Evolutionary conservation across 116 monocot species (phyloP).

Genomic region (Iris pallida): DNA sequence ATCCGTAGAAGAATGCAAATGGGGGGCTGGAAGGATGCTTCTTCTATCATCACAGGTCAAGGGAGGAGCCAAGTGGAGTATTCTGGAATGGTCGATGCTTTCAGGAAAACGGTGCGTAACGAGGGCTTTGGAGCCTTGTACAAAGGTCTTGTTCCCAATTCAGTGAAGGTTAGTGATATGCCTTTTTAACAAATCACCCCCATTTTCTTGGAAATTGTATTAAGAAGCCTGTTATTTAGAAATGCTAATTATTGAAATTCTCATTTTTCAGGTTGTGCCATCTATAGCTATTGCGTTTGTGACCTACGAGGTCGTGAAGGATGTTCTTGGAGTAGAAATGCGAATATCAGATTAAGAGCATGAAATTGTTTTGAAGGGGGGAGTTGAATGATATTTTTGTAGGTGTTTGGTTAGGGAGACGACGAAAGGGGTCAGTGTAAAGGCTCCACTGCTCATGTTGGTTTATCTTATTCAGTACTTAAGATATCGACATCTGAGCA

Average conservation of each 20-base stretch:
- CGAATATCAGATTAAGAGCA: constrained; percentile 74
- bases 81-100: constrained; percentile 94
- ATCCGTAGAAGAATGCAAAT: constrained; percentile 98
- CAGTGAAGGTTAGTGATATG: constrained; percentile 69
- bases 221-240: too few species aligned
- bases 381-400: constrained; percentile 8
- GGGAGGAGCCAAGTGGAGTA: constrained; percentile 63
- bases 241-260: background rate
- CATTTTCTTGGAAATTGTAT: too few species aligned
- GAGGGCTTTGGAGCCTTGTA: constrained; percentile 95
- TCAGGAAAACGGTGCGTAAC: constrained; percentile 80
- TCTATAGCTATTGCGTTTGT: constrained; percentile 94
- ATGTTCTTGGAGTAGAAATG: constrained; percentile 88
- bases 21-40: constrained; percentile 96
- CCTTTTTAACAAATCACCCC: background rate
- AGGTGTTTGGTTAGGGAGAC: background rate
- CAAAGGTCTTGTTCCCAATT: constrained; percentile 97
- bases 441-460: too few species aligned
- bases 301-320: constrained; percentile 78
- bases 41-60: constrained; percentile 59
- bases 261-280: constrained; percentile 66
- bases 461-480: too few species aligned
- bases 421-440: background rate
- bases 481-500: too few species aligned
- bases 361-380: background rate